A percentile compares a stretch with the other conserved stretches of the same genome.
Evolutionary conservation across 345 rosid species (phyloP).

Genomic region (Citropsis articulata): DNA sequence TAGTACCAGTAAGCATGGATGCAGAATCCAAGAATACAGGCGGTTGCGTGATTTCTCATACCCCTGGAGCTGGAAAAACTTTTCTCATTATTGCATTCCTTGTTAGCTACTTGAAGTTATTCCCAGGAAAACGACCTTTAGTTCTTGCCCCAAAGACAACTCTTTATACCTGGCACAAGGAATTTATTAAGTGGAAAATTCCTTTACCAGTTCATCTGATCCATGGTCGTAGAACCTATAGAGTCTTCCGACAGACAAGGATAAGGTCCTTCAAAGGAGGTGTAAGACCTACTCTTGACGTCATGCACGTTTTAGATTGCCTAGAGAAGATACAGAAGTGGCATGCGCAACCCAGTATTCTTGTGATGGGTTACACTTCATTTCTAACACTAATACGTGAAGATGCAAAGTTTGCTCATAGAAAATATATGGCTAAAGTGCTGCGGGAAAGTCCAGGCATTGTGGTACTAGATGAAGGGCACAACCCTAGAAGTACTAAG

Average conservation of each 20-base stretch:
- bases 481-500: constrained; percentile 90
- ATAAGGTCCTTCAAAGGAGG: constrained; percentile 39
- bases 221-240: constrained; percentile 76
- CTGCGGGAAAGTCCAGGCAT: constrained; percentile 88
- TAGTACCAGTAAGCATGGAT: constrained; percentile 59
- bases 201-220: constrained; percentile 83
- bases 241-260: constrained; percentile 41
- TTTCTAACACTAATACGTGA: constrained; percentile 85
- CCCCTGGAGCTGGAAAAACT: constrained; percentile 96
- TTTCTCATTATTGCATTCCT: constrained; percentile 90
- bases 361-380: constrained; percentile 97
- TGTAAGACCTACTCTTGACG: constrained; percentile 67
- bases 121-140: constrained; percentile 80
- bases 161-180: constrained; percentile 92
- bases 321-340: constrained; percentile 88
- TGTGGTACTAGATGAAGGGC: constrained; percentile 84
- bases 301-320: constrained; percentile 87
- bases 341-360: constrained; percentile 88
- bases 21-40: constrained; percentile 50
- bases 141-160: constrained; percentile 96
- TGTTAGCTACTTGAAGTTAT: constrained; percentile 77
- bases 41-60: constrained; percentile 90
- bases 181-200: constrained; percentile 86
- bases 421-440: constrained; percentile 81
- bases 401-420: constrained; percentile 71